phyloP scores from a whole-genome alignment of 1,284 basidiomycete species.

The Cutaneotrichosporon spelunceum region DNA sequence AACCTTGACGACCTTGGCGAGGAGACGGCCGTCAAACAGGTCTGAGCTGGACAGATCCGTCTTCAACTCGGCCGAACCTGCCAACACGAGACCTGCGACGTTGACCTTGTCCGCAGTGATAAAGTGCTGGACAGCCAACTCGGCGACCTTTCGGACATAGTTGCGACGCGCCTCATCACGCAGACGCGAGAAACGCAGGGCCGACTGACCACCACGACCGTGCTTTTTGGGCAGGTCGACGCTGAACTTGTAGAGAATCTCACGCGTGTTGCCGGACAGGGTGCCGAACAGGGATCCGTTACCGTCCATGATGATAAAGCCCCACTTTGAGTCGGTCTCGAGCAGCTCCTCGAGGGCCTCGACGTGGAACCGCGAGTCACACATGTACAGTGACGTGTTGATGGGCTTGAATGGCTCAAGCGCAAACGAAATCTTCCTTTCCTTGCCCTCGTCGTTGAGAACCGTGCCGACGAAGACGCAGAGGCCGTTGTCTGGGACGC shows the following conservation, averaged over 20 bases:
- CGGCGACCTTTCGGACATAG: constrained; percentile 98
- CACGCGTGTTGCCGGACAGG: constrained; percentile 93
- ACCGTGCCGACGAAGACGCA: constrained; percentile 98
- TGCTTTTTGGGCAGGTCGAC: constrained; percentile 99
- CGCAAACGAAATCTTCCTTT: constrained; percentile 97
- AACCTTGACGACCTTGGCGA: constrained; percentile 84
- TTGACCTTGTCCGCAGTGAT: constrained; percentile 99
- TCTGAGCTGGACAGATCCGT: constrained; percentile 95
- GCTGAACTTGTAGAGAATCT: constrained; percentile 95
- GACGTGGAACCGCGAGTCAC: constrained; percentile 99
- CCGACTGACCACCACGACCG: constrained; percentile 99
- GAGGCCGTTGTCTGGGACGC: constrained; percentile 93
- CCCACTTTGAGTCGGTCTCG: constrained; percentile 96
- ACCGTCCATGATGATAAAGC: constrained; percentile 91
- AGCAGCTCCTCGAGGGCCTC: constrained; percentile 94
- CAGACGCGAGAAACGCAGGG: constrained; percentile 98
- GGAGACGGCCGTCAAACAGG: constrained; percentile 88
- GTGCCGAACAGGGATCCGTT: constrained; percentile 76
- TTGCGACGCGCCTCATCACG: constrained; percentile 99
- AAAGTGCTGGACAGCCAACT: constrained; percentile 94
- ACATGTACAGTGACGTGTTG: constrained; percentile 98
- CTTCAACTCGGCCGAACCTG: constrained; percentile 98
- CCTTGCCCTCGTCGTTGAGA: constrained; percentile 96
- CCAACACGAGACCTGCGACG: constrained; percentile 92
- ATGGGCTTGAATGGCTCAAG: constrained; percentile 98